phyloP scores from a whole-genome alignment of 805 yeast species.

The Zygotorulaspora sp. region DNA sequence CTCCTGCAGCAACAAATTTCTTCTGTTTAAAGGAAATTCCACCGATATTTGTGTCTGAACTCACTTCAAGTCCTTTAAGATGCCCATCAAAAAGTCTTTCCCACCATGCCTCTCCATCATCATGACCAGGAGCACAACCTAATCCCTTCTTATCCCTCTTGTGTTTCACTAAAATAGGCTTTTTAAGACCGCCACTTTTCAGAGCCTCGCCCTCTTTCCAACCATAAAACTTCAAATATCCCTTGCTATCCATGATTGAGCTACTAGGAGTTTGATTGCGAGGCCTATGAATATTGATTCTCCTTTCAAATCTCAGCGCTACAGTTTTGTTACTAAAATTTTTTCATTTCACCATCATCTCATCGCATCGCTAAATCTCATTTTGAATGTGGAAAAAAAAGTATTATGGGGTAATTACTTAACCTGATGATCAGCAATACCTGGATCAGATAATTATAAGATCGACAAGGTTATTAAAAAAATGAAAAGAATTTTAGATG shows the following conservation, averaged over 20 bases:
- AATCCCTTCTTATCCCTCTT: slow-evolving; percentile 87
- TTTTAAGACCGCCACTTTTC: slow-evolving; percentile 69
- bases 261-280: too few species aligned
- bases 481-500: slow-evolving; percentile 12
- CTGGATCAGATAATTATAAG: too few species aligned
- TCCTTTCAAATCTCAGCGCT: too few species aligned
- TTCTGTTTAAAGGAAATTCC: slow-evolving; percentile 53
- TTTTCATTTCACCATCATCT: slow-evolving; percentile 9
- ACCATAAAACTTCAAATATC: slow-evolving; percentile 72
- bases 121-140: slow-evolving; percentile 62
- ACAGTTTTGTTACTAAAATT: too few species aligned
- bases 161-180: slow-evolving; percentile 85
- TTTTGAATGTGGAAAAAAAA: too few species aligned
- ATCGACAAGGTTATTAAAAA: neutral
- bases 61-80: slow-evolving; percentile 67
- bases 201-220: slow-evolving; percentile 92
- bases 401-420: too few species aligned
- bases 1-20: slow-evolving; percentile 42
- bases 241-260: slow-evolving; percentile 63
- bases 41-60: slow-evolving; percentile 24
- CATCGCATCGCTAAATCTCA: too few species aligned
- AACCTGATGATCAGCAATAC: neutral
- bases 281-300: too few species aligned
- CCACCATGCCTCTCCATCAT: slow-evolving; percentile 94
- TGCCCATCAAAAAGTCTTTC: slow-evolving; percentile 93